Percentiles rank a stretch among this genome's conserved stretches.
phyloP scores from a whole-genome alignment of 2,329 filamentous ascomycete genomes.

The Neofusicoccum parvum region DNA sequence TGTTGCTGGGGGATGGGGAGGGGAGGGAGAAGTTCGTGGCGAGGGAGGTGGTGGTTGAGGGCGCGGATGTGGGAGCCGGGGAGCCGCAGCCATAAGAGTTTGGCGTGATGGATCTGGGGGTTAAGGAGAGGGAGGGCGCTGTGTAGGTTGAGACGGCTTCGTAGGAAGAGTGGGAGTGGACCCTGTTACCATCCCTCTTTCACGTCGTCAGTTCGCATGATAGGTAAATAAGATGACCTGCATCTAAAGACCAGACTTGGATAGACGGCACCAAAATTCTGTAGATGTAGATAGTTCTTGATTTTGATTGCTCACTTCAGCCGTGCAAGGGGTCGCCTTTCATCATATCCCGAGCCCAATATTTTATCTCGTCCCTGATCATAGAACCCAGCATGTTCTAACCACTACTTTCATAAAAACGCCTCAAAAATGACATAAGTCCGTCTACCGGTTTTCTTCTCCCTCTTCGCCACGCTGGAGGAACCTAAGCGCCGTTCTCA shows the following conservation, averaged over 20 bases:
- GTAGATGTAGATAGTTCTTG: background rate
- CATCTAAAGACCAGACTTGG: background rate
- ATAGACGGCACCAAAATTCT: background rate
- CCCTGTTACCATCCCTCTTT: background rate
- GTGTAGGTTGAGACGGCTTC: conserved; percentile 15
- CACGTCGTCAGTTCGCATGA: too few species aligned
- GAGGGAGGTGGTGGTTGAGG: conserved; percentile 34
- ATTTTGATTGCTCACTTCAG: background rate
- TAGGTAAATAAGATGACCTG: background rate
- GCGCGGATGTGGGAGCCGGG: conserved; percentile 23
- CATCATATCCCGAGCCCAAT: background rate
- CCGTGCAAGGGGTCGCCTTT: background rate
- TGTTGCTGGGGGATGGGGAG: conserved; percentile 69
- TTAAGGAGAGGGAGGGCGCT: conserved; percentile 23
- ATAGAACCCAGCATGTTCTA: too few species aligned
- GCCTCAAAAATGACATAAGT: background rate
- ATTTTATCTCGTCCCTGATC: too few species aligned
- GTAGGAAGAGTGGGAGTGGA: background rate
- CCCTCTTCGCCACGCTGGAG: background rate
- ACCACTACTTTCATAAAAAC: background rate
- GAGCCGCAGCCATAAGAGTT: conserved; percentile 27
- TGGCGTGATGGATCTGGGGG: conserved; percentile 30
- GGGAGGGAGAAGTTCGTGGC: conserved; percentile 63
- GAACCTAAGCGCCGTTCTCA: background rate
- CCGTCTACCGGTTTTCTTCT: background rate